Conservation (phyloP, 148 eudicot species). For the Camellia sinensis region DNA sequence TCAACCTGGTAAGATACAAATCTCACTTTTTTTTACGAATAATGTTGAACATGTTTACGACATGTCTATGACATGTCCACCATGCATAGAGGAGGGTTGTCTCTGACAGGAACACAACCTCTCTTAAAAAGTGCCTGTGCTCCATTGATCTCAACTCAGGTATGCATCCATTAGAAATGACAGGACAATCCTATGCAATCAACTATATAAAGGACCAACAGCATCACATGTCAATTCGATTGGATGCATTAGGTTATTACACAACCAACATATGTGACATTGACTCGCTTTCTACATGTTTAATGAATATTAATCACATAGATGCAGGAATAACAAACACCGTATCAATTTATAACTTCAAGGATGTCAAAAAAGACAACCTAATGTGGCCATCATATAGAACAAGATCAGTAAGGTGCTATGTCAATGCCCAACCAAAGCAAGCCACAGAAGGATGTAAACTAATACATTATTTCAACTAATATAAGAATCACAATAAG, state of each 20-base stretch:
- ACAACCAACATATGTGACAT: background rate
- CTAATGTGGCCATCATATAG: background rate
- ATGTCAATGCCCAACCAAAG: background rate
- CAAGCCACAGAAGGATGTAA: background rate
- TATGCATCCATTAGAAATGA: background rate
- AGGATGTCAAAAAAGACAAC: constrained; percentile 11
- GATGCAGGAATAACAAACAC: background rate
- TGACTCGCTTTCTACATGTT: background rate
- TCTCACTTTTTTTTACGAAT: background rate
- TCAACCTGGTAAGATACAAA: background rate
- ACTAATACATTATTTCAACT: background rate
- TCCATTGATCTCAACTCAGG: background rate
- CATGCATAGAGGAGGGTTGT: background rate
- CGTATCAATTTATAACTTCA: background rate
- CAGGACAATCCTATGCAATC: background rate
- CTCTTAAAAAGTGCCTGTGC: background rate
- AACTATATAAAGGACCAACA: background rate
- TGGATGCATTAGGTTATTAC: background rate
- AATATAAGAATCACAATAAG: background rate
- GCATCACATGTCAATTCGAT: too few relatives aligned
- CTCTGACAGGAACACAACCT: background rate
- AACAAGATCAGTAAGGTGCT: background rate
- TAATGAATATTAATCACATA: background rate
- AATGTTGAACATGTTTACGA: background rate
- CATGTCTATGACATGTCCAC: background rate